A percentile compares a stretch with the other conserved stretches of the same genome.
Evolutionary conservation across 768 basidiomycete species (phyloP).

Genomic region (Boletus barrowsii): DNA sequence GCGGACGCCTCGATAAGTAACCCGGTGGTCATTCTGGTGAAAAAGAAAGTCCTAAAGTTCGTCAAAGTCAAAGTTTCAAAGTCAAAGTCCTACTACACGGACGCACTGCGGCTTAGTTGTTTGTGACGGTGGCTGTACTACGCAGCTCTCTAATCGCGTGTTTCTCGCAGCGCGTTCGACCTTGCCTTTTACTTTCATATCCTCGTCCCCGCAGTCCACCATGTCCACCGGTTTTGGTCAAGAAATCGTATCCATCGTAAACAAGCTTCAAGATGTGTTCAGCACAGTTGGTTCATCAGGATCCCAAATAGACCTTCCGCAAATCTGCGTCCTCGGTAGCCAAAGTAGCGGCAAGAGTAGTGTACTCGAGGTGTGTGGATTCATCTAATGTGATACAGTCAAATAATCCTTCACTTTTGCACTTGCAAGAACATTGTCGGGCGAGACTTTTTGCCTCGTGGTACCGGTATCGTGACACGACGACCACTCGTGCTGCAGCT

Average conservation of each 20-base stretch:
- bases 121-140: constrained; percentile 27
- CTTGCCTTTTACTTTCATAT: constrained; percentile 17
- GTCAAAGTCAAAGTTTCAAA: no score
- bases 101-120: no score
- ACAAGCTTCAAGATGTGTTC: constrained; percentile 92
- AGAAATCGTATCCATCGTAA: constrained; percentile 78
- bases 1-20: background rate
- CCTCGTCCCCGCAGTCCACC: constrained; percentile 13
- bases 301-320: constrained; percentile 82
- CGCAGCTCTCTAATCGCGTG: constrained; percentile 22
- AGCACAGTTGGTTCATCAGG: constrained; percentile 76
- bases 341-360: constrained; percentile 94
- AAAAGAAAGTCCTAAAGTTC: background rate
- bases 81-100: background rate
- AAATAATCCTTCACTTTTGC: constrained; percentile 8
- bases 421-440: constrained; percentile 86
- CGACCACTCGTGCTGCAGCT: constrained; percentile 96
- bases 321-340: constrained; percentile 88
- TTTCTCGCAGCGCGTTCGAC: constrained; percentile 7
- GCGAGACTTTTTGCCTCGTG: constrained; percentile 97
- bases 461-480: constrained; percentile 97
- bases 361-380: constrained; percentile 71
- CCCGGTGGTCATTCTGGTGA: background rate
- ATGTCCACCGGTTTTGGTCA: constrained; percentile 67
- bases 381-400: background rate